phyloP scores from a whole-genome alignment of 2,329 filamentous ascomycete genomes.

The Fusarium pseudonygamai region DNA sequence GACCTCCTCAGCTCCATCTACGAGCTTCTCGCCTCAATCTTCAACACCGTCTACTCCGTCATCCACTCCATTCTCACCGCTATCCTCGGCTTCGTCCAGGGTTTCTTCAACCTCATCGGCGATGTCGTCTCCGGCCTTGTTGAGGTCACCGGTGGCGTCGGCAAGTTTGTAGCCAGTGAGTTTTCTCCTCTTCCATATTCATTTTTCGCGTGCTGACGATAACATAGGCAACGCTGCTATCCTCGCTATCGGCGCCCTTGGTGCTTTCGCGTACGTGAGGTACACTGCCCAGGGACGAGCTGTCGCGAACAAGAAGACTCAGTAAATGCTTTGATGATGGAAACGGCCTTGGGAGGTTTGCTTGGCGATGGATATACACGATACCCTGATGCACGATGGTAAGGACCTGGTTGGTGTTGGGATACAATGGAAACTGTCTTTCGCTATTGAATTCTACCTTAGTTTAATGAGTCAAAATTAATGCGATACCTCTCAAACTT shows the following conservation, averaged over 20 bases:
- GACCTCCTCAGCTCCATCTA: conserved; percentile 54
- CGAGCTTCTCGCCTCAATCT: conserved; percentile 52
- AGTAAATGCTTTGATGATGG: conserved; percentile 24
- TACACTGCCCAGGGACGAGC: conserved; percentile 46
- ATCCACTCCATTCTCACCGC: conserved; percentile 48
- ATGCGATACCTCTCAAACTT: background rate
- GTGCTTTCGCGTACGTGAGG: conserved; percentile 47
- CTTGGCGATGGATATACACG: conserved; percentile 6
- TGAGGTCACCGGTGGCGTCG: conserved; percentile 51
- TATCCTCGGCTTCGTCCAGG: conserved; percentile 49
- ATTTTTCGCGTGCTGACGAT: background rate
- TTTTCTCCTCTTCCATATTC: background rate
- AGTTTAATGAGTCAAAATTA: background rate
- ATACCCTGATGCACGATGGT: conserved; percentile 18
- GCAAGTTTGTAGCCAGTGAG: conserved; percentile 53
- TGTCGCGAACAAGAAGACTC: conserved; percentile 46
- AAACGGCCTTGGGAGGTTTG: background rate
- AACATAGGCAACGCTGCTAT: conserved; percentile 50
- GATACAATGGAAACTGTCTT: background rate
- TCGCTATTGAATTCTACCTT: background rate
- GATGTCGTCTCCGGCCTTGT: conserved; percentile 50
- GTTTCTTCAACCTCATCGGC: conserved; percentile 49
- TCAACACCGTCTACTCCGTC: conserved; percentile 48
- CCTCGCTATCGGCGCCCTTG: conserved; percentile 46
- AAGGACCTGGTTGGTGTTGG: background rate